Conservation (phyloP, 352 stramenopile genomes). For the Phytopythium chamaehyphon region DNA sequence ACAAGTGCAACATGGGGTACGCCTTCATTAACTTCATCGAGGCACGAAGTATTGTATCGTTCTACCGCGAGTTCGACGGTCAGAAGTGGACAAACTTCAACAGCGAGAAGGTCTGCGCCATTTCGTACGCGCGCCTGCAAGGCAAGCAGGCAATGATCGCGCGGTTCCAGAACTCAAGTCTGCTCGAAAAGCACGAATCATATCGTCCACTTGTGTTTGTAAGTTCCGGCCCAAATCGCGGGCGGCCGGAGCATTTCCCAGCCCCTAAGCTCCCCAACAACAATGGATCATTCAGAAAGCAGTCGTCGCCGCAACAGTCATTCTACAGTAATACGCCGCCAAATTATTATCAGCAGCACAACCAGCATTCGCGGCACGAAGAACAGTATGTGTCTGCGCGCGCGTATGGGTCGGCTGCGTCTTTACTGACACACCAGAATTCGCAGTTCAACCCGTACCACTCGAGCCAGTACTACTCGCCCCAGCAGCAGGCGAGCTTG, state of each 20-base stretch:
- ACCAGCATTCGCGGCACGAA: conserved; percentile 1
- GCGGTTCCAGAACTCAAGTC: conserved; percentile 97
- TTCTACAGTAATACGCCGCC: neutral
- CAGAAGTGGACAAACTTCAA: conserved; percentile 98
- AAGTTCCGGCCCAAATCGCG: conserved; percentile 65
- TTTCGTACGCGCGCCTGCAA: conserved; percentile 97
- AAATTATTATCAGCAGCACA: conserved; percentile 1
- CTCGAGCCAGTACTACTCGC: conserved; percentile 10
- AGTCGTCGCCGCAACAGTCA: conserved; percentile 2
- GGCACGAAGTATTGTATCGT: conserved; percentile 58
- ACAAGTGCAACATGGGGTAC: conserved; percentile 99
- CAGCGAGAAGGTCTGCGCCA: conserved; percentile 98
- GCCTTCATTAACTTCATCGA: conserved; percentile 99
- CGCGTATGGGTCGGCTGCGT: neutral
- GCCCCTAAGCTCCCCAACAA: conserved; percentile 42
- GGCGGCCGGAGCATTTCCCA: conserved; percentile 65
- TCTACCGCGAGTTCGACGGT: conserved; percentile 81
- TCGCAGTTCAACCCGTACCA: conserved; percentile 5
- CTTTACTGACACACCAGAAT: conserved; percentile 5
- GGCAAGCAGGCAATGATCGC: conserved; percentile 98
- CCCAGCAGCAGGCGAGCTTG: conserved; percentile 19
- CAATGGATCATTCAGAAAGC: conserved; percentile 30
- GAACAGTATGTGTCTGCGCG: neutral
- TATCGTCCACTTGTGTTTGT: conserved; percentile 92
- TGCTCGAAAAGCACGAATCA: conserved; percentile 92